phyloP scores from a whole-genome alignment of 768 basidiomycete genomes.

The Tricholoma furcatifolium region DNA sequence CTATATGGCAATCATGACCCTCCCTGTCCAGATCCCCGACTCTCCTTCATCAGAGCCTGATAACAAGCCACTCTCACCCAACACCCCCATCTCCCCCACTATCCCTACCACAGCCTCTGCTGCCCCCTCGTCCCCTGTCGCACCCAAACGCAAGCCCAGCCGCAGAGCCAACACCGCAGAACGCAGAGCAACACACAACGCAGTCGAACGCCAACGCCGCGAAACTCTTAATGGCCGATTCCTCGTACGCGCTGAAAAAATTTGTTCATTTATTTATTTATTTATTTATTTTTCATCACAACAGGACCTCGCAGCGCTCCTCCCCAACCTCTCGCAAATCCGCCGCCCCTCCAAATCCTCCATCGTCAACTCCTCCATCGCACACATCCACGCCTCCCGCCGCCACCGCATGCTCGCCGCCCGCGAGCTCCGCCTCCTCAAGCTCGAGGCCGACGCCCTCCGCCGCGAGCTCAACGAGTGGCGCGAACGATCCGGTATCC shows the following conservation, averaged over 20 bases:
- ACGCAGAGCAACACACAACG: slow-evolving; percentile 94
- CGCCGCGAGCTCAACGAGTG: slow-evolving; percentile 93
- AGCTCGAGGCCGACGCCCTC: slow-evolving; percentile 81
- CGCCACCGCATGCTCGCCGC: slow-evolving; percentile 60
- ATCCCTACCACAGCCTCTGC: slow-evolving; percentile 24
- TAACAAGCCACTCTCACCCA: slow-evolving; percentile 35
- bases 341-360: slow-evolving; percentile 94
- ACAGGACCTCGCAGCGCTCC: slow-evolving; percentile 88
- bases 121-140: slow-evolving; percentile 14
- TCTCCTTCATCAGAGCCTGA: slow-evolving; percentile 8
- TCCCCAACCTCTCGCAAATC: slow-evolving; percentile 88
- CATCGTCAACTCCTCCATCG: slow-evolving; percentile 95
- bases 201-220: slow-evolving; percentile 89
- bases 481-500: slow-evolving; percentile 74
- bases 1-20: not conserved
- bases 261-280: not conserved
- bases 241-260: slow-evolving; percentile 52
- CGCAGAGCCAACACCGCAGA: slow-evolving; percentile 95
- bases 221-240: slow-evolving; percentile 94
- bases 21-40: slow-evolving; percentile 8
- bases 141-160: slow-evolving; percentile 77
- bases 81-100: slow-evolving; percentile 42
- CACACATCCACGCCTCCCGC: slow-evolving; percentile 80
- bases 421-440: slow-evolving; percentile 76
- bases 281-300: slow-evolving; percentile 6